Conservation (phyloP, 208 protist genomes). For the Strigomonas galati region DNA sequence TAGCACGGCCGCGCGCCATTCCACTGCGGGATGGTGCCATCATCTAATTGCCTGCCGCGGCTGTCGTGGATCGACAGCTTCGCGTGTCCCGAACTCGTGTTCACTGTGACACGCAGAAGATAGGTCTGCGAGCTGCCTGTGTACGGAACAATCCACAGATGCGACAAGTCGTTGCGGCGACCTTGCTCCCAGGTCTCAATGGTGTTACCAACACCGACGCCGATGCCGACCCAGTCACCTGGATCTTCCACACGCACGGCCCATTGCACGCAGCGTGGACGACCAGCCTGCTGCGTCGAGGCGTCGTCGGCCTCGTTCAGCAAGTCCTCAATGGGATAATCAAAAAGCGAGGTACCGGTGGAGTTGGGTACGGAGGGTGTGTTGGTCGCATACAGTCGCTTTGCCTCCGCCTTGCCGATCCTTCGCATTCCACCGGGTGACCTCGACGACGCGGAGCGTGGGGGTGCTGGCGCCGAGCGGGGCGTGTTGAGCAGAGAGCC, state of each 20-base stretch:
- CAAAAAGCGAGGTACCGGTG: conserved; percentile 67
- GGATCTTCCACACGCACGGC: conserved; percentile 66
- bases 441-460: background rate
- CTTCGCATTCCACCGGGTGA: conserved; percentile 5
- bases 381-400: conserved; percentile 17
- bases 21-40: conserved; percentile 79
- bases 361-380: conserved; percentile 52
- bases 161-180: conserved; percentile 63
- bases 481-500: conserved; percentile 5
- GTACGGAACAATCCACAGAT: conserved; percentile 78
- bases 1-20: conserved; percentile 60
- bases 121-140: conserved; percentile 29
- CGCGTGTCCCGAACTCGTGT: conserved; percentile 51
- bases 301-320: conserved; percentile 24
- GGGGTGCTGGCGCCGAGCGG: conserved; percentile 8
- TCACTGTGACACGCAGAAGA: conserved; percentile 52
- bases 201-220: conserved; percentile 73
- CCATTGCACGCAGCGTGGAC: conserved; percentile 41
- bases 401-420: background rate
- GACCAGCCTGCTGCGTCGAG: background rate
- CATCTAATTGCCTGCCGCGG: conserved; percentile 64
- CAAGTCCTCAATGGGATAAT: conserved; percentile 60
- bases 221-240: conserved; percentile 85
- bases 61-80: conserved; percentile 73
- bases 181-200: conserved; percentile 51